Evolutionary conservation across 208 protist genomes (phyloP).

Genomic region (Trypanosomatidae sp.): DNA sequence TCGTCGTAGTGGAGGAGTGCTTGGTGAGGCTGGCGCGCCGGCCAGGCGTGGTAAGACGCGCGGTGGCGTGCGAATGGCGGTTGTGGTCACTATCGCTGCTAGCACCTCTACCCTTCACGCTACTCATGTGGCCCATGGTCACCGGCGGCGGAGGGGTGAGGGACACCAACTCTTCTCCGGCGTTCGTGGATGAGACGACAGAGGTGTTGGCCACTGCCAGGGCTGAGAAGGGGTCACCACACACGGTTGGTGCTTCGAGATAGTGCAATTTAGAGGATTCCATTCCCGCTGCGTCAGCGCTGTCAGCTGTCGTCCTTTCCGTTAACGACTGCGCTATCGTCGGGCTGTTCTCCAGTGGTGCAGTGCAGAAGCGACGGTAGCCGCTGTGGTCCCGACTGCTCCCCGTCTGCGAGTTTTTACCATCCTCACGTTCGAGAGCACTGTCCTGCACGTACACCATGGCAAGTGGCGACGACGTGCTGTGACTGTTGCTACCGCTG

Average conservation of each 20-base stretch:
- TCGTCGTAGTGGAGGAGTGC: constrained; percentile 17
- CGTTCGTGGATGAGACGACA: constrained; percentile 3
- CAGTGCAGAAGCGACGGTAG: constrained; percentile 3
- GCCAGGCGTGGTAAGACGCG: constrained; percentile 8
- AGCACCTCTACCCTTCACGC: neutral
- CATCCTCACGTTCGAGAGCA: neutral
- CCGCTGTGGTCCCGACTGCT: neutral
- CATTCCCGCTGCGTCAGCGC: neutral
- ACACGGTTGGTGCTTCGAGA: constrained; percentile 8
- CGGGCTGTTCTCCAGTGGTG: constrained; percentile 14
- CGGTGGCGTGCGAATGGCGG: constrained; percentile 11
- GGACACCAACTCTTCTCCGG: constrained; percentile 1
- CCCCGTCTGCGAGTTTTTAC: neutral
- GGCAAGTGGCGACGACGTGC: neutral
- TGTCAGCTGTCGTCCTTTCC: neutral
- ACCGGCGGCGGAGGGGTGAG: neutral
- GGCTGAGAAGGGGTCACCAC: neutral
- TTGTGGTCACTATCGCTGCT: neutral
- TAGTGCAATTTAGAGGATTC: neutral
- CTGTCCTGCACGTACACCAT: neutral
- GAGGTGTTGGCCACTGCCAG: constrained; percentile 1
- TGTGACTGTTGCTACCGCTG: constrained; percentile 6
- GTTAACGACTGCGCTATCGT: neutral
- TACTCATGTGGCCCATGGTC: neutral
- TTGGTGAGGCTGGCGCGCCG: constrained; percentile 12